Evolutionary conservation across 164 flowering plant species (phyloP).

Genomic region (Sedum album): DNA sequence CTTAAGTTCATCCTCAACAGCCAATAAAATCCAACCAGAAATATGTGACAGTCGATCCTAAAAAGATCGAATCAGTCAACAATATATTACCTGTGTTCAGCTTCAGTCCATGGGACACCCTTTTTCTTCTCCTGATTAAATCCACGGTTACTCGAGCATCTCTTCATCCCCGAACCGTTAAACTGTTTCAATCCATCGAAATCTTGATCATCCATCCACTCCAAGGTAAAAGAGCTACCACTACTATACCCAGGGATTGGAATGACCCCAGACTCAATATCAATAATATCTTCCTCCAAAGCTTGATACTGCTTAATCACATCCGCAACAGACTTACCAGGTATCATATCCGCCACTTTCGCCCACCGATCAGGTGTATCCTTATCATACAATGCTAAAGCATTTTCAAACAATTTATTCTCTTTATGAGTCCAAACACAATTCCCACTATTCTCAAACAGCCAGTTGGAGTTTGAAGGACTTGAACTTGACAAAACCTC

Average conservation of each 20-base stretch:
- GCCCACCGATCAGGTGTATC: constrained; percentile 60
- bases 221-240: constrained; percentile 23
- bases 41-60: not conserved
- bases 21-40: not conserved
- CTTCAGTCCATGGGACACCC: constrained; percentile 58
- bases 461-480: not conserved
- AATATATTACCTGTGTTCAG: constrained; percentile 39
- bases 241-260: constrained; percentile 45
- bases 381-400: constrained; percentile 46
- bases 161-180: constrained; percentile 21
- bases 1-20: not conserved
- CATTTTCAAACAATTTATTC: constrained; percentile 60
- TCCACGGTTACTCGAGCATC: constrained; percentile 18
- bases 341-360: constrained; percentile 52
- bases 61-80: not conserved
- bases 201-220: constrained; percentile 12
- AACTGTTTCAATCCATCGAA: constrained; percentile 23
- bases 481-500: not conserved
- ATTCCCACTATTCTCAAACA: not conserved
- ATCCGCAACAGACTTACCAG: constrained; percentile 54
- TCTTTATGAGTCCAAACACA: constrained; percentile 47
- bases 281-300: constrained; percentile 49
- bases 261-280: constrained; percentile 51
- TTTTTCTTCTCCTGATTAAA: constrained; percentile 43
- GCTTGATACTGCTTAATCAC: constrained; percentile 49